Evolutionary conservation across 345 rosid genomes (phyloP).

Genomic region (Reutealis trisperma): DNA sequence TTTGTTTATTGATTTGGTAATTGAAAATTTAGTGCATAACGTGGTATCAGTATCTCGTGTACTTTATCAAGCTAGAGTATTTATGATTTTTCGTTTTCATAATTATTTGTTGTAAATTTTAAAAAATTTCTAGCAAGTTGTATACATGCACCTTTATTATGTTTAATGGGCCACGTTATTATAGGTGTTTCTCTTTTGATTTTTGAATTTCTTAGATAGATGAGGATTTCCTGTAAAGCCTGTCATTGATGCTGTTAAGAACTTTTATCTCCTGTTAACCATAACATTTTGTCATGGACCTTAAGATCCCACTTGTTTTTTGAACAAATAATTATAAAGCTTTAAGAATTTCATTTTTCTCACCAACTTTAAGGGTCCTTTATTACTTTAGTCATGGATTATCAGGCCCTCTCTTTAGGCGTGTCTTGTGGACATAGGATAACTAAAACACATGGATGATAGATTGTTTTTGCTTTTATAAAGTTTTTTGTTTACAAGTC

Average conservation of each 20-base stretch:
- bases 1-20: too few species aligned
- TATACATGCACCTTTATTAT: not conserved
- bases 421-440: not conserved
- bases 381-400: not conserved
- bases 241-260: slow-evolving; percentile 10
- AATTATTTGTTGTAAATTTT: not conserved
- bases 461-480: slow-evolving; percentile 16
- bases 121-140: not conserved
- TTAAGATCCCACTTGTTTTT: not conserved
- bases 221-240: not conserved
- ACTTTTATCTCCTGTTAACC: not conserved
- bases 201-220: not conserved
- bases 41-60: not conserved
- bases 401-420: not conserved
- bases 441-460: slow-evolving; percentile 19
- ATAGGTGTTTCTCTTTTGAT: not conserved
- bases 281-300: not conserved
- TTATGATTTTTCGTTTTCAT: not conserved
- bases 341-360: slow-evolving; percentile 7
- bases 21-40: not conserved
- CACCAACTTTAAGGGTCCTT: not conserved
- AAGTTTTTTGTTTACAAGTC: not conserved
- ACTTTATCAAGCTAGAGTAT: not conserved
- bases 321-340: slow-evolving; percentile 13
- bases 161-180: slow-evolving; percentile 1